A percentile compares a stretch with the other conserved stretches of the same genome.
phyloP scores from a whole-genome alignment of 768 basidiomycete genomes.

The Xerocomellus intermedius region DNA sequence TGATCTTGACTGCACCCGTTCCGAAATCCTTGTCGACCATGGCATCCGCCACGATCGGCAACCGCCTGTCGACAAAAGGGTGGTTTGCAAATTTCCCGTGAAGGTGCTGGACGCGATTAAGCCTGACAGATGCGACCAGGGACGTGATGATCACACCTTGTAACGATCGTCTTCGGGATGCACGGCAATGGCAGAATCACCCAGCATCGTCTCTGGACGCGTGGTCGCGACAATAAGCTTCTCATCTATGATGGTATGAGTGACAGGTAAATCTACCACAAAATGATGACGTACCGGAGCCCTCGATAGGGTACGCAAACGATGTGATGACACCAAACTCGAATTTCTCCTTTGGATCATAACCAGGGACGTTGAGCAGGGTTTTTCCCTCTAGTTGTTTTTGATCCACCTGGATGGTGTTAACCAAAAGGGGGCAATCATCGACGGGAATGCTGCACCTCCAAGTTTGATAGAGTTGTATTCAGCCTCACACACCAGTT shows the following conservation, averaged over 20 bases:
- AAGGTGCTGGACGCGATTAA: conserved; percentile 56
- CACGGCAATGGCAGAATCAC: conserved; percentile 95
- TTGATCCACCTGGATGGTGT: conserved; percentile 72
- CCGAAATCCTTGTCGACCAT: conserved; percentile 96
- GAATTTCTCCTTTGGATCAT: conserved; percentile 81
- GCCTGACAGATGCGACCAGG: background rate
- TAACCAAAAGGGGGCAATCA: background rate
- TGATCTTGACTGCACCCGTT: conserved; percentile 98
- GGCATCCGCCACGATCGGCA: conserved; percentile 86
- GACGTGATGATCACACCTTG: conserved; percentile 44
- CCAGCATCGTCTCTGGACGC: conserved; percentile 97
- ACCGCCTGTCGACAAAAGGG: conserved; percentile 81
- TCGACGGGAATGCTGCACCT: conserved; percentile 48
- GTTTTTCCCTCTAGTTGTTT: conserved; percentile 85
- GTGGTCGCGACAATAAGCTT: conserved; percentile 93
- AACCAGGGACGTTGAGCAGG: conserved; percentile 87
- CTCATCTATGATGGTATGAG: conserved; percentile 55
- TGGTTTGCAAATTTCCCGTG: conserved; percentile 90
- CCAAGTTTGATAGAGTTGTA: conserved; percentile 96
- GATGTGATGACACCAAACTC: conserved; percentile 96
- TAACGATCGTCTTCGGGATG: conserved; percentile 93
- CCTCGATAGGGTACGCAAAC: conserved; percentile 92
- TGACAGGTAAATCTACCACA: background rate
- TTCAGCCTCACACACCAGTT: conserved; percentile 98
- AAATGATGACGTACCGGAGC: conserved; percentile 54